Evolutionary conservation across 2,329 filamentous ascomycete genomes (phyloP).

Genomic region (Furcasterigmium furcatum): DNA sequence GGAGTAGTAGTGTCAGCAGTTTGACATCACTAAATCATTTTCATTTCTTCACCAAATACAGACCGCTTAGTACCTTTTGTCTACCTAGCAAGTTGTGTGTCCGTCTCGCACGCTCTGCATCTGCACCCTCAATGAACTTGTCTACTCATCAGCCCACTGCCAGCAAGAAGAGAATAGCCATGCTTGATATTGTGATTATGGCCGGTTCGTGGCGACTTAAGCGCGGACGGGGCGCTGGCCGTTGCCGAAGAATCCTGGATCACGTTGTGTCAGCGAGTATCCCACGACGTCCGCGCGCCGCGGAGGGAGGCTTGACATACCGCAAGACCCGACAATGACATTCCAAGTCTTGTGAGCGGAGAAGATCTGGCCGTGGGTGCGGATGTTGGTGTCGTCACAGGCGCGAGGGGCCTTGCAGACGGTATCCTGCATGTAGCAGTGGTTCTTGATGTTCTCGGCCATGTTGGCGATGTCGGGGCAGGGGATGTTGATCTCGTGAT

Average conservation of each 20-base stretch:
- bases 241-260: conserved; percentile 1
- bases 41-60: too few relatives aligned
- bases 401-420: not conserved
- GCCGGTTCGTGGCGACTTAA: conserved; percentile 13
- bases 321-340: conserved; percentile 1
- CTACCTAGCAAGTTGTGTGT: too few relatives aligned
- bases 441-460: not conserved
- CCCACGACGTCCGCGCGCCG: too few relatives aligned
- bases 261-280: not conserved
- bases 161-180: too few relatives aligned
- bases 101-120: too few relatives aligned
- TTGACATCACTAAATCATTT: too few relatives aligned
- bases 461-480: not conserved
- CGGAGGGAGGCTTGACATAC: not conserved
- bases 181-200: too few relatives aligned
- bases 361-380: not conserved
- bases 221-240: not conserved
- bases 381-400: not conserved
- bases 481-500: conserved; percentile 1
- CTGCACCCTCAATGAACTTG: too few relatives aligned
- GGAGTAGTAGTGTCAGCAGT: too few relatives aligned
- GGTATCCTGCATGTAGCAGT: not conserved
- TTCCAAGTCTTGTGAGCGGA: not conserved
- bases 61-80: too few relatives aligned
- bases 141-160: too few relatives aligned